Evolutionary conservation across 2,329 filamentous ascomycete genomes (phyloP), one percentile per base, ranked within the genome.

Genomic region (Arthrobotrys entomopaga): DNA sequence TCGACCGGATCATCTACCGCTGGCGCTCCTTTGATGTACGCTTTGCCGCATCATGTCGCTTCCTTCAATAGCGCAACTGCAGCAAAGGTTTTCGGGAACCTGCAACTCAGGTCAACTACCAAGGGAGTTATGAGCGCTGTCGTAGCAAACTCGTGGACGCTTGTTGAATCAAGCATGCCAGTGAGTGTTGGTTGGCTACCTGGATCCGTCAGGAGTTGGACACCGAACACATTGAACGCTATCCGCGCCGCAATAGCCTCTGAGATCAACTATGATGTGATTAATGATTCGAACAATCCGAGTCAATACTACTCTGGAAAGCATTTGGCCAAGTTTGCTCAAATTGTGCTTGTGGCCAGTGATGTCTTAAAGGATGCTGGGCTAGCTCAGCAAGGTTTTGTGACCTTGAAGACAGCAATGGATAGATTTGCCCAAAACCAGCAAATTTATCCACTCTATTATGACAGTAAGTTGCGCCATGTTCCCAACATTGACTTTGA

Each of bases 241-340:
- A 82, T 84, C 1, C 90, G 96, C 65, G 82, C 83, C 40, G 83
- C 85, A 0, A 84, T 89, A 7, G 90, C 92, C 0, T 86, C 84
- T 19, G 95, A 99, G 80, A 83, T 96, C 0, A 86, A 53, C n/a
- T 73, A 87, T 0, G 89, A 95, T 81, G 86, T 93, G 80, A 91
- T 97, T 81, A 81, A 84, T n/a, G 83, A 83, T 0, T 89, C 95
- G 79, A 88, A 88, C 3, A 83, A 91, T 40, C 87, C 94, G 80
- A 96, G 92, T 42, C 93, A 97, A 88, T 98, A 98, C 82, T 97
- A 90, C 81, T 91, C 91, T 77, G 95, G 95, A 78, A 98, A 94
- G 84, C 87, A 88, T 0, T 82, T 95, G 16, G 90, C 89, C 76
- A 94, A 94, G 80, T 93, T 92, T 81, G 91, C 90, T 0, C 84